These are phyloP conservation scores for Claviceps spartinae DNA, from an alignment of 2,329 filamentous ascomycete genomes.

Conservation along the genomic window DNA sequence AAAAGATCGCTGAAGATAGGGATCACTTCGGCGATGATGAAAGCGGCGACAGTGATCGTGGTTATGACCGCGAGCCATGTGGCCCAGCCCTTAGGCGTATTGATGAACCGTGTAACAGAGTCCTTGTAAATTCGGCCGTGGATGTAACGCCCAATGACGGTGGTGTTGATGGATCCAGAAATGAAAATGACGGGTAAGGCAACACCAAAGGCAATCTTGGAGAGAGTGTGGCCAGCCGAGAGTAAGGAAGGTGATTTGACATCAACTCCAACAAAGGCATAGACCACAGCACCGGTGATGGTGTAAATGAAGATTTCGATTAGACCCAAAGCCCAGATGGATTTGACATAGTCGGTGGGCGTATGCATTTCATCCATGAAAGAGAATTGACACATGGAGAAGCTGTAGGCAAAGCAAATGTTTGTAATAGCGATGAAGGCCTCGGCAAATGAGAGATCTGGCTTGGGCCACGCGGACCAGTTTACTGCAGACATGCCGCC, in stretches of 20 bases:
- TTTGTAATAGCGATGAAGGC: slow-evolving; percentile 51
- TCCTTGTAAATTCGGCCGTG: slow-evolving; percentile 31
- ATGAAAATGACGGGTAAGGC: slow-evolving; percentile 62
- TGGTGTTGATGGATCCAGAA: slow-evolving; percentile 55
- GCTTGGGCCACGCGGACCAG: slow-evolving; percentile 34
- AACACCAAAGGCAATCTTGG: slow-evolving; percentile 56
- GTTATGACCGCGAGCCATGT: slow-evolving; percentile 46
- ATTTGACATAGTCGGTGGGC: slow-evolving; percentile 32
- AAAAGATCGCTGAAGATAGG: slow-evolving; percentile 58
- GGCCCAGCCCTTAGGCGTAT: slow-evolving; percentile 33
- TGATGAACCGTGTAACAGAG: slow-evolving; percentile 31
- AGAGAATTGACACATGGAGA: slow-evolving; percentile 36
- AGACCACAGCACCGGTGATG: slow-evolving; percentile 51
- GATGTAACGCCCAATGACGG: slow-evolving; percentile 31
- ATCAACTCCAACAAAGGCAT: slow-evolving; percentile 50
- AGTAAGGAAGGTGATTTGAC: slow-evolving; percentile 56
- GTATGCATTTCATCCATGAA: slow-evolving; percentile 43
- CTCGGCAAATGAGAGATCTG: slow-evolving; percentile 33
- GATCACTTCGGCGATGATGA: slow-evolving; percentile 57
- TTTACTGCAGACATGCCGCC: slow-evolving; percentile 20
- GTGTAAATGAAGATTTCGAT: slow-evolving; percentile 54
- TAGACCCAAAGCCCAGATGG: slow-evolving; percentile 47
- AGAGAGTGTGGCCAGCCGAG: slow-evolving; percentile 43
- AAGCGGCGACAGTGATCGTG: slow-evolving; percentile 46
- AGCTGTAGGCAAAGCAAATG: slow-evolving; percentile 58